A percentile compares a stretch with the other conserved stretches of the same genome.
Evolutionary conservation across 75 land plant genomes (phyloP).

Genomic region (Pinus albicaulis): DNA sequence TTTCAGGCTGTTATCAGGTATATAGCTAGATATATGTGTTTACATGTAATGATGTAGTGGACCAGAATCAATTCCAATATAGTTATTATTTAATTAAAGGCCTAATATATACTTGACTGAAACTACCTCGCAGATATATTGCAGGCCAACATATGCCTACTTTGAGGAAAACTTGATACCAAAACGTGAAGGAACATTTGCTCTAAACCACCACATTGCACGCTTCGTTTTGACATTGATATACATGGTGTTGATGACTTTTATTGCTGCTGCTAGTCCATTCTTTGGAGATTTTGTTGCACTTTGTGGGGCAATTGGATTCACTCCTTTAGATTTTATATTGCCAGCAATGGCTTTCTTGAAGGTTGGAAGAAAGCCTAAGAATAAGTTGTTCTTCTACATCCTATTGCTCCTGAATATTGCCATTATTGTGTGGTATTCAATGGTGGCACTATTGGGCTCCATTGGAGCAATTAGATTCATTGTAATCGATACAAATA

Average conservation of each 20-base stretch:
- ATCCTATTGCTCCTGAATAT: constrained; percentile 23
- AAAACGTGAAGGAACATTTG: background rate
- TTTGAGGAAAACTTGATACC: constrained; percentile 32
- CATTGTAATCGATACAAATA: constrained; percentile 28
- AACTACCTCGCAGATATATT: constrained; percentile 44
- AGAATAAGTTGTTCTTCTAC: constrained; percentile 11
- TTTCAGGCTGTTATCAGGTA: constrained; percentile 73
- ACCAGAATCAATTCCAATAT: background rate
- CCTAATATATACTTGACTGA: background rate
- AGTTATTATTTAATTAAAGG: background rate
- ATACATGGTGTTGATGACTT: constrained; percentile 49
- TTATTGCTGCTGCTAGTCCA: constrained; percentile 53
- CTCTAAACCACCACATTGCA: background rate
- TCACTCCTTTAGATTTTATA: constrained; percentile 64
- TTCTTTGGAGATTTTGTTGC: constrained; percentile 73
- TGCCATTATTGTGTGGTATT: constrained; percentile 32
- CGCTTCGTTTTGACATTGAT: constrained; percentile 35
- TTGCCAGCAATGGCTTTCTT: constrained; percentile 52
- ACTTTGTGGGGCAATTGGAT: constrained; percentile 65
- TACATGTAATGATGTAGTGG: background rate
- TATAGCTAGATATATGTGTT: too few relatives aligned
- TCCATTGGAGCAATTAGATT: constrained; percentile 55
- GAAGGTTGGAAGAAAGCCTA: constrained; percentile 36
- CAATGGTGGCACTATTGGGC: constrained; percentile 50
- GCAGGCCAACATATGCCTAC: constrained; percentile 59